Base-by-base conservation (phyloP, 2,329 filamentous ascomycete genomes). In the Pestalotiopsis sp. region DNA sequence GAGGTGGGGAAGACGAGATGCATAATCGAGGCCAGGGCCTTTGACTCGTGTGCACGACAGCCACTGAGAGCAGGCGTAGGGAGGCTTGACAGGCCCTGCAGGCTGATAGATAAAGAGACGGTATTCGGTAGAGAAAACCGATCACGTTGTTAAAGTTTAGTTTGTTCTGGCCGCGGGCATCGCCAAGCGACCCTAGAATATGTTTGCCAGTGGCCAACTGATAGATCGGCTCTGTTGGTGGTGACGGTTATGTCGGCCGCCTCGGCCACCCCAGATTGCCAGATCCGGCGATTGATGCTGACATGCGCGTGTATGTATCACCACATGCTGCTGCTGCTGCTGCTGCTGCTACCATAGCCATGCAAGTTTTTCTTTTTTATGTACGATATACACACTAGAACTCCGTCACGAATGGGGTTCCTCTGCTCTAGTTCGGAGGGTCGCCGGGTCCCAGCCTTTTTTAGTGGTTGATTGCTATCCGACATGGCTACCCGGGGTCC, bases 21-120 rank as follows among this genome's bases (percentile, higher is more conserved):
- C 39, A 66, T n/a, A 20, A 36, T 56, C 25, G 14, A 64, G 61
- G 38, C 31, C 39, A 45, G 61, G 61, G 38, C 20, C 61, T 39
- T 31, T 64, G 61, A 64, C 61, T 64, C 61, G 61, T 27, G 61
- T 52, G 36, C 31, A 62, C 27, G 59, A 59, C 27, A 59, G 17
- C 27, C 23, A 27, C 56, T 13, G 20, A 58, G 20, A n/a, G 56
- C 41, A 5, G 31, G 31, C 31, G 31, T 9, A 36, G 1, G 6
- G 31, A n/a, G 45, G 45, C 14, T n/a, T n/a, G 45, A 52, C 20
- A 52, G 45, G n/a, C 45, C 31, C 31, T 36, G 31, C 17, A 52
- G 14, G 41, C 12, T 45, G 11, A 52, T 17, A 52, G 45, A 52
- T 52, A 52, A 52, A 17, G 45, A 52, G 45, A 52, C 45, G 45